Base-by-base conservation (phyloP, 805 yeast genomes). In the Teunomyces panamensis region DNA sequence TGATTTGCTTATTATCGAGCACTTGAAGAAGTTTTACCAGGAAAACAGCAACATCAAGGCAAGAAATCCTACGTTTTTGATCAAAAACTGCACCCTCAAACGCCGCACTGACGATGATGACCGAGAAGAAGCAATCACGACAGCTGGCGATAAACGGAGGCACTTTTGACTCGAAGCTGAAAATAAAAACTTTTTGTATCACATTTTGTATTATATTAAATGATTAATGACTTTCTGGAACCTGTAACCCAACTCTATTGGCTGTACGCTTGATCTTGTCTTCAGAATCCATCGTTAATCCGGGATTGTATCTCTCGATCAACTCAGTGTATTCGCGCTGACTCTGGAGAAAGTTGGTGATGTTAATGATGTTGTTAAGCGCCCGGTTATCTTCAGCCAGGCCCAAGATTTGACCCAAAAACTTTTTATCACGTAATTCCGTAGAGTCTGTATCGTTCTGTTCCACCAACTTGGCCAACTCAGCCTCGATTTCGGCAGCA, bases 251-350 rank as follows among this genome's bases (percentile, higher is more conserved):
- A n/a, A 92, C 99, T 53, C 84, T 78, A 48, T 84, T 77, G 5
- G 98, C 99, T 1, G 96, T 86, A 61, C 78, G 80, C 56, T 83
- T 75, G 26, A 92, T 84, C 47, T 85, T 83, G 51, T 92, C 97
- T 44, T 78, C 79, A 59, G 87, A 96, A 24, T 83, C 78, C 81
- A 86, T 80, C 24, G 80, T 80, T 51, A 85, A 73, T 2, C 96
- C 94, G 3, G 96, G 92, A 58, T 91, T 89, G 66, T 92, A 94
- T 55, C 96, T 77, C 55, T 87, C 94, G 39, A 91, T 72, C 42
- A 92, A 74, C 54, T 84, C 91, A 50, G 81, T 82, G 67, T 89
- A 92, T 9, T 75, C 80, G 53, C 94, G 74, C 65, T 92, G 97
- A 52, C 84, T 80, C 44, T 75, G 73, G 45, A 92, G 68, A 60